Conservation (phyloP, 2,329 filamentous ascomycete genomes). For the Penicillium sp. region DNA sequence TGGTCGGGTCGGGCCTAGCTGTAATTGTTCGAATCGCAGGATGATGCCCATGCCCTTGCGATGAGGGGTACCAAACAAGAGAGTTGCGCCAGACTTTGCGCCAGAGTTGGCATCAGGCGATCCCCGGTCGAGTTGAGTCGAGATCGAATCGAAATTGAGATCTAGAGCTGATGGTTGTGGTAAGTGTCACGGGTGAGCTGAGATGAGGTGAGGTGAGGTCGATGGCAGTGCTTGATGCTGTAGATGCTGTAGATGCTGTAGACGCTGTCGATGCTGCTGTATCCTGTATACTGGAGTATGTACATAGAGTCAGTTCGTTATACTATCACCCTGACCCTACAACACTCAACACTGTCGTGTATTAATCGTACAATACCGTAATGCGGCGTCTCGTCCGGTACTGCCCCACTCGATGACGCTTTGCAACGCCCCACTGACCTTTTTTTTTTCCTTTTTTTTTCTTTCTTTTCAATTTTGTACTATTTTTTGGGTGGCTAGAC, state of each 20-base stretch:
- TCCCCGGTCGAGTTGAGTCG: slow-evolving; percentile 1
- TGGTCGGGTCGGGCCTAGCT: no score
- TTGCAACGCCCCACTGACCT: slow-evolving; percentile 9
- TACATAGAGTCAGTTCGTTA: no score
- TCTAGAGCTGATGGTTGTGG: not conserved
- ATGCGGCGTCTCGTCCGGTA: slow-evolving; percentile 17
- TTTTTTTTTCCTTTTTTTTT: slow-evolving; percentile 10
- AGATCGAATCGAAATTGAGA: not conserved
- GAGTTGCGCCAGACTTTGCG: not conserved
- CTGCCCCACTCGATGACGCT: slow-evolving; percentile 33
- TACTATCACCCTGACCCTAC: no score
- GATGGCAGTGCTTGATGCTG: not conserved
- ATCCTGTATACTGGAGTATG: not conserved
- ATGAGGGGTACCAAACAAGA: slow-evolving; percentile 17
- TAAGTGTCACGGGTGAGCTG: no score
- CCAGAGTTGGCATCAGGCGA: slow-evolving; percentile 17
- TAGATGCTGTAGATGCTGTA: no score
- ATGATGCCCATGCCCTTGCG: slow-evolving; percentile 16
- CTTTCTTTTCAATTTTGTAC: slow-evolving; percentile 8
- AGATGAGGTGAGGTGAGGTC: not conserved
- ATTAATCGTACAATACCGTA: not conserved
- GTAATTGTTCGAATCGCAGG: slow-evolving; percentile 16
- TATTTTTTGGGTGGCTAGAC: slow-evolving; percentile 28
- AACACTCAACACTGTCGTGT: no score
- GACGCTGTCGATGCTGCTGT: no score